A percentile compares a stretch with the other conserved stretches of the same genome.
phyloP scores from a whole-genome alignment of 345 rosid species.

The rapeseed (Brassica napus) region DNA sequence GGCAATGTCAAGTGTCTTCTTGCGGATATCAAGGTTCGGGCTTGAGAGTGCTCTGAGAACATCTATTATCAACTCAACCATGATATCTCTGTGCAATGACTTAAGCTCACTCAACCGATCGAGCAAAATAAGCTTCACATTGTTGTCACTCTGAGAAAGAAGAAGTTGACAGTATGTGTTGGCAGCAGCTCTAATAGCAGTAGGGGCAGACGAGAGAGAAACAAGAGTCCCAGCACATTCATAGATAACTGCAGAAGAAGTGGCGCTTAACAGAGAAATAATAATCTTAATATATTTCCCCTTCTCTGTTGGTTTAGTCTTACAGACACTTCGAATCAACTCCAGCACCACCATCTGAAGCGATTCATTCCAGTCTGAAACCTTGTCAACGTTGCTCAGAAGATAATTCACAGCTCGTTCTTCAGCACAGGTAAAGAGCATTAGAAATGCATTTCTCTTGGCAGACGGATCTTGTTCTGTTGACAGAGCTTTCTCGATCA shows the following conservation, averaged over 20 bases:
- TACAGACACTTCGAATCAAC: slow-evolving; percentile 72
- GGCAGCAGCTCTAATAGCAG: slow-evolving; percentile 84
- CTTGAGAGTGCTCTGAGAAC: slow-evolving; percentile 89
- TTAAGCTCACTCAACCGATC: slow-evolving; percentile 79
- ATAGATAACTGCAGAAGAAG: slow-evolving; percentile 69
- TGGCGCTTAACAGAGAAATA: slow-evolving; percentile 69
- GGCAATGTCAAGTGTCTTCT: slow-evolving; percentile 79
- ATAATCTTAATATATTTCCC: slow-evolving; percentile 76
- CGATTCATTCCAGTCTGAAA: slow-evolving; percentile 71
- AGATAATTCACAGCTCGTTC: slow-evolving; percentile 67
- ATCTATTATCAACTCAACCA: slow-evolving; percentile 89
- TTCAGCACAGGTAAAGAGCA: slow-evolving; percentile 76
- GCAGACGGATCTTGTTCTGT: slow-evolving; percentile 74
- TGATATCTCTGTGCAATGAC: slow-evolving; percentile 69
- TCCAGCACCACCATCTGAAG: slow-evolving; percentile 81
- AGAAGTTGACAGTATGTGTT: slow-evolving; percentile 83
- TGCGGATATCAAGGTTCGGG: slow-evolving; percentile 80
- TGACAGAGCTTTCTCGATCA: slow-evolving; percentile 70
- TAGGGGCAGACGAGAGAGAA: slow-evolving; percentile 88
- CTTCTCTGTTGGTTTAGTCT: slow-evolving; percentile 62
- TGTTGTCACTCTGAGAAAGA: slow-evolving; percentile 84
- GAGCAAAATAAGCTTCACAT: slow-evolving; percentile 84
- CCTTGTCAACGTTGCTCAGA: slow-evolving; percentile 63
- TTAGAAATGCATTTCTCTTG: slow-evolving; percentile 73
- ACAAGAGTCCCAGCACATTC: slow-evolving; percentile 84